Evolutionary conservation across 2,329 filamentous ascomycete genomes (phyloP), one percentile per base, ranked within the genome.

Genomic region (Alternaria solani): DNA sequence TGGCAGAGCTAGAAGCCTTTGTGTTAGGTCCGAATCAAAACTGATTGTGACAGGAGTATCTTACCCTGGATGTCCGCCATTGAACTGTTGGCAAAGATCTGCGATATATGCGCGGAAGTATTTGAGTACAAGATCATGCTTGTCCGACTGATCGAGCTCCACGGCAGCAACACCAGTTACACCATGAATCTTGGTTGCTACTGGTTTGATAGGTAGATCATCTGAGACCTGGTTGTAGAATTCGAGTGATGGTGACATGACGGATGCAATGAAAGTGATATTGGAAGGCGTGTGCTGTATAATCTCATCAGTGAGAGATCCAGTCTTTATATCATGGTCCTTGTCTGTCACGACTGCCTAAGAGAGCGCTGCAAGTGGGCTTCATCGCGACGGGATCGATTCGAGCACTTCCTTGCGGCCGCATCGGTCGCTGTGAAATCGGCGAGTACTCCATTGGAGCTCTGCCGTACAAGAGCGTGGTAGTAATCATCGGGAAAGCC

Each of bases 41-140:
- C 16, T 25, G 9, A 18, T 12, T 8, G 9, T 38, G 7, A 38
- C 14, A 7, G 14, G 7, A 18, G 43, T 4, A n/a, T 85, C 85
- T 18, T 61, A 65, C 16, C 66, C 89, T 18, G 88, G 89, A 70
- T 91, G 89, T 0, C 89, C 89, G 34, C 88, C 88, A 62, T 86
- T 86, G 76, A 90, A 91, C 66, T 91, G 88, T 72, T 91, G 84
- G 70, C 88, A 91, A 3, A 91, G 77, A 71, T 91, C 89, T 48
- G 89, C 87, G 61, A 62, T 64, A n/a, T 57, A 64, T 49, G 49
- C 62, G 14, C 56, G 56, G 28, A 60, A 65, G 23, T 62, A 51
- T 18, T 36, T 34, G 12, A 62, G 56, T 7, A 62, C 53, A 20
- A 57, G 42, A 14, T 56, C 62, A 32, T 65, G 56, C 18, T 61